Evolutionary conservation across 768 basidiomycete genomes (phyloP).

Genomic region (Tephrocybe sp.): DNA sequence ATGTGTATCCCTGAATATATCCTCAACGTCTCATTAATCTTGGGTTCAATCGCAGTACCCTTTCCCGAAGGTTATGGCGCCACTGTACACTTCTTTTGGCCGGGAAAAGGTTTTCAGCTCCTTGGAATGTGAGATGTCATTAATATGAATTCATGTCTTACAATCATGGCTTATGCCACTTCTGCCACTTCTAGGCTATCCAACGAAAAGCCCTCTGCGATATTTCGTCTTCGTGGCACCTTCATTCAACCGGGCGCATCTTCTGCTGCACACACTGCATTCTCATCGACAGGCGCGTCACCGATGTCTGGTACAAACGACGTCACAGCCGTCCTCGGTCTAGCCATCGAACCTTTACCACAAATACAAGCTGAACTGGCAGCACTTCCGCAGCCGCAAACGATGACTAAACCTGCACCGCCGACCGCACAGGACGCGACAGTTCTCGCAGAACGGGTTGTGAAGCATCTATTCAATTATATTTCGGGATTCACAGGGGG

Average conservation of each 20-base stretch:
- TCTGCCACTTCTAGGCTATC: constrained; percentile 57
- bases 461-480: constrained; percentile 76
- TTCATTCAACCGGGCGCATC: constrained; percentile 39
- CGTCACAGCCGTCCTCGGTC: constrained; percentile 72
- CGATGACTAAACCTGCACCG: constrained; percentile 16
- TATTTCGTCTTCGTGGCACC: constrained; percentile 76
- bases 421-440: constrained; percentile 42
- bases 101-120: constrained; percentile 82
- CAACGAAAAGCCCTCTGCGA: constrained; percentile 87
- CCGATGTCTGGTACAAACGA: constrained; percentile 35
- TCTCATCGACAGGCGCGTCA: constrained; percentile 27
- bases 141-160: not conserved
- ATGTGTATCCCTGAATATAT: constrained; percentile 16
- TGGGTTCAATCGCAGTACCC: constrained; percentile 40
- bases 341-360: constrained; percentile 74
- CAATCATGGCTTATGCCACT: not conserved
- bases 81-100: constrained; percentile 84
- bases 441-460: constrained; percentile 62
- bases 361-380: constrained; percentile 59
- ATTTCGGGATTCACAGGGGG: constrained; percentile 60
- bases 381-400: constrained; percentile 32
- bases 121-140: constrained; percentile 66
- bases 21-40: not conserved
- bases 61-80: constrained; percentile 85
- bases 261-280: constrained; percentile 34